Evolutionary conservation across 352 stramenopile species (phyloP), one percentile per base, ranked within the genome.

Genomic region (Phytophthora agathidicida): DNA sequence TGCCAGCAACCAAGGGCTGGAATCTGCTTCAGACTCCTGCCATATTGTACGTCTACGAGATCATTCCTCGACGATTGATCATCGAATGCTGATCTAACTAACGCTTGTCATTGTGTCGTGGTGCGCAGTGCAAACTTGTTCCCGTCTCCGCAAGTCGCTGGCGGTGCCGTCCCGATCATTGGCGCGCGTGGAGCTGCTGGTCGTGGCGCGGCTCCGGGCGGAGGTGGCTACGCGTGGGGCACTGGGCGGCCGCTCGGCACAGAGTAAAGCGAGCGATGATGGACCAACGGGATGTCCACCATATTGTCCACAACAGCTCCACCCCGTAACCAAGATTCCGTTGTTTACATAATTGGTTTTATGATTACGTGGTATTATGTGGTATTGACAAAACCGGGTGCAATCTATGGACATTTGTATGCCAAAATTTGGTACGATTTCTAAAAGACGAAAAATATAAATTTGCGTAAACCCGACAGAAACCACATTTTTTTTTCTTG

Each of bases 1-100:
- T 96, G 26, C 89, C 89, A 13, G 73, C 80, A 36, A 93, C 83
- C 24, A 94, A 96, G 64, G 85, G 86, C 20, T 93, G 84, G 83
- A 91, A 83, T 46, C 49, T 94, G 36, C 60, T 96, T 59, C 80
- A 94, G 61, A 96, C 87, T 11, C 87, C 87, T 5, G 61, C 73
- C 28, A 68, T 94, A 48, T 93, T 96, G 87, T 96, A 84, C 56
- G 80, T 81, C 20, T n/a, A 9, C 26, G 20, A 27, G 10, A 23
- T 45, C n/a, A 27, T 17, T 43, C 35, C 16, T 47, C 11, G 2
- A 28, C 6, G 23, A 16, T 2, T 30, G 16, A 26, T 13, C 35
- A 37, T 45, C 20, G 31, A 9, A 13, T 32, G 14, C 27, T 50
- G 22, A 24, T 41, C 27, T 65, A 51, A 68, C 31, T 0, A 16